Percentiles rank a stretch among this genome's conserved stretches.
phyloP scores from a whole-genome alignment of 495 filamentous ascomycete species.

The Gamarada debralockiae region DNA sequence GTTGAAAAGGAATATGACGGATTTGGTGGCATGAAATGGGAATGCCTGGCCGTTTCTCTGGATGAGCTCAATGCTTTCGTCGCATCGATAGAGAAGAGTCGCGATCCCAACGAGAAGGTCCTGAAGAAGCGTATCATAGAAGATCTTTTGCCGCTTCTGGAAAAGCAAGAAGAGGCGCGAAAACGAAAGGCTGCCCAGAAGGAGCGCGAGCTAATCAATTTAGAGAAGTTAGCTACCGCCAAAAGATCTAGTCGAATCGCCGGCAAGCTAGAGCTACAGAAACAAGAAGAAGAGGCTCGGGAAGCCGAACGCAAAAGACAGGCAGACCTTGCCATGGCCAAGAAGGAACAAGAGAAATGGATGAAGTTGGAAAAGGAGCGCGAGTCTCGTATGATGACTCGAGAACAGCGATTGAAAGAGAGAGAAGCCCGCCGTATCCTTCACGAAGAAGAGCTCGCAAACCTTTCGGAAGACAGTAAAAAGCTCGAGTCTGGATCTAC shows the following conservation, averaged over 20 bases:
- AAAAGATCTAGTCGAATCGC: conserved; percentile 90
- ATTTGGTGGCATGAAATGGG: conserved; percentile 77
- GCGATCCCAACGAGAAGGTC: conserved; percentile 77
- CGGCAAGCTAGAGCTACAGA: conserved; percentile 72
- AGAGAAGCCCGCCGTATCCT: conserved; percentile 74
- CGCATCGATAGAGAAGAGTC: conserved; percentile 62
- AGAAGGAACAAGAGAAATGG: conserved; percentile 63
- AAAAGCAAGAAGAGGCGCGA: conserved; percentile 74
- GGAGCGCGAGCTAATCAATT: conserved; percentile 73
- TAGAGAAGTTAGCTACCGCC: conserved; percentile 84
- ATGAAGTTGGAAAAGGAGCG: conserved; percentile 68
- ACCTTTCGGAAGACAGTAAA: conserved; percentile 73
- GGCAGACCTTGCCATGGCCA: conserved; percentile 58
- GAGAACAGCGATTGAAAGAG: conserved; percentile 79
- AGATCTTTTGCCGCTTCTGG: conserved; percentile 77
- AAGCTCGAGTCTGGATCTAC: conserved; percentile 53
- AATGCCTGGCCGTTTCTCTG: conserved; percentile 79
- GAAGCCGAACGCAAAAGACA: conserved; percentile 71
- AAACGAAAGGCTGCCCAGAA: conserved; percentile 63
- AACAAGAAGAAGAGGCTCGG: conserved; percentile 61
- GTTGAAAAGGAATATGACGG: conserved; percentile 47
- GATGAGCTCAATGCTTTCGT: conserved; percentile 74
- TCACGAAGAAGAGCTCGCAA: conserved; percentile 78
- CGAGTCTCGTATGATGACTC: conserved; percentile 75
- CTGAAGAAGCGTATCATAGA: conserved; percentile 64